Base-by-base conservation (phyloP, 1,284 basidiomycete genomes). In the Pterulicium gracile region DNA sequence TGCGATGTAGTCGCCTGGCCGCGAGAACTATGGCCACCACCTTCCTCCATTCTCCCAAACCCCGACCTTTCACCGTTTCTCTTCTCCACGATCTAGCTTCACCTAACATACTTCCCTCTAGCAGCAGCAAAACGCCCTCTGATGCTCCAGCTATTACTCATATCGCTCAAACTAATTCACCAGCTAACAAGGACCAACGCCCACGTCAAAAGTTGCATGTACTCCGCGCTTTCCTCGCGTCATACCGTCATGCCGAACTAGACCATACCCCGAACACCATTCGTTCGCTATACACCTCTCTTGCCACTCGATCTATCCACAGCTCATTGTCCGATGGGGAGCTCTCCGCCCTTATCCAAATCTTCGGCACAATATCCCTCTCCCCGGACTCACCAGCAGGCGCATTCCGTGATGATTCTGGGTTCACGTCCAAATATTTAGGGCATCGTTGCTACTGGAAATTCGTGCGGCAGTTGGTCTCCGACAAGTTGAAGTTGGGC, bases 1-100 rank as follows among this genome's bases (percentile, higher is more conserved):
- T 65, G 66, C 64, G 67, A 69, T 69, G 69, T 61, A 58, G 57
- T 59, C 60, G 55, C 60, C 63, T 62, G 58, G 64, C 59, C 60
- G 55, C 55, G 51, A 50, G 44, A 51, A 59, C 58, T 56, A 59
- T 55, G 61, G 58, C 49, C 51, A 49, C 44, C 53, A 52, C 49
- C 23, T 40, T 27, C 44, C 45, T 47, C 32, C 48, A 49, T 49
- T 42, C 24, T 20, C 43, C 44, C 39, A 47, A 50, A 19, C 19
- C 34, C 45, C n/a, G 18, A 18, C 27, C 7, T 17, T 3, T 19
- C n/a, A 45, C 2, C 44, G 3, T 14, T 47, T 18, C 51, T 57
- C 35, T 50, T n/a, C 27, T 32, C 27, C 27, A 32, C 27, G 10
- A 32, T n/a, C n/a, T n/a, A 10, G 27, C n/a, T 32, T 32, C 27